Conservation (phyloP, 768 basidiomycete genomes). For the Tubosaeta sp. region DNA sequence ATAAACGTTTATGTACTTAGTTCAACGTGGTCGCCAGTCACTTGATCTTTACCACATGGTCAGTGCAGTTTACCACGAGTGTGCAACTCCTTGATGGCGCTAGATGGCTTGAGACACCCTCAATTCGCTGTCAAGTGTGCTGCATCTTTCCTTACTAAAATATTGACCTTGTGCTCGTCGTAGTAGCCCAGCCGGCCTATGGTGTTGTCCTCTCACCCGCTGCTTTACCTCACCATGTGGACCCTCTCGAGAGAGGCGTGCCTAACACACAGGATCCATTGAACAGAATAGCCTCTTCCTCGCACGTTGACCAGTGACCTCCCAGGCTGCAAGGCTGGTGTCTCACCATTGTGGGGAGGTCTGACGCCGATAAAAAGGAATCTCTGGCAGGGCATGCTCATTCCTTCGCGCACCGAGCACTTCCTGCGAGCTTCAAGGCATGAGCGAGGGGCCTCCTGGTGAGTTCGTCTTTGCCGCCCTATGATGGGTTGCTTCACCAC, state of each 20-base stretch:
- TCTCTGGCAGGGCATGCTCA: too few species aligned
- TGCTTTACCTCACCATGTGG: too few species aligned
- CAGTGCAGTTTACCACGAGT: neutral
- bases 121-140: neutral
- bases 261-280: too few species aligned
- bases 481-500: neutral
- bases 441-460: too few species aligned
- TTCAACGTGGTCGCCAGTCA: slow-evolving; percentile 9
- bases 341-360: neutral
- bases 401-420: too few species aligned
- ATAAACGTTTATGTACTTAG: slow-evolving; percentile 17
- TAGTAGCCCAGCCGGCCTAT: too few species aligned
- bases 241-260: too few species aligned
- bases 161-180: too few species aligned
- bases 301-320: too few species aligned
- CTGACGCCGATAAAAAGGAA: neutral
- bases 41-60: slow-evolving; percentile 10
- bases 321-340: too few species aligned
- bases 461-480: neutral
- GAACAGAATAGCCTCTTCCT: too few species aligned
- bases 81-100: neutral
- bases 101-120: neutral
- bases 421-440: neutral
- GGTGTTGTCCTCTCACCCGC: too few species aligned
- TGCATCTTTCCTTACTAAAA: neutral